Percentiles rank a stretch among this genome's conserved stretches.
These are phyloP conservation scores for Cyclocybe cylindracea DNA, from an alignment of 768 basidiomycete species.

Conservation along the genomic window DNA sequence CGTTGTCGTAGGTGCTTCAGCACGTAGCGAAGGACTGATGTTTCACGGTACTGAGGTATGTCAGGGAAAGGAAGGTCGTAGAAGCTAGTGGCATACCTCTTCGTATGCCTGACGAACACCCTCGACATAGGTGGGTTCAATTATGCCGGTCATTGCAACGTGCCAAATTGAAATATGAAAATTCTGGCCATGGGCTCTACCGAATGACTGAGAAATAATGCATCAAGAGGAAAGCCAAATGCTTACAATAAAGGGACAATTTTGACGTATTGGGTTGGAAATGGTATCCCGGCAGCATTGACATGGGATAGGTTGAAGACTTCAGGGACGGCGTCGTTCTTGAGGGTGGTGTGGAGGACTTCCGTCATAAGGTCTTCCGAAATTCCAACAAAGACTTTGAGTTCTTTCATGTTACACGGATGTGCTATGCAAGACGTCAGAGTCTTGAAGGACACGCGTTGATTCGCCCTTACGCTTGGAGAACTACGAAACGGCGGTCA, in stretches of 20 bases:
- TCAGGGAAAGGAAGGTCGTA: neutral
- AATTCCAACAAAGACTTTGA: conserved; percentile 69
- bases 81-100: conserved; percentile 47
- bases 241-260: conserved; percentile 75
- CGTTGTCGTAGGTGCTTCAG: conserved; percentile 79
- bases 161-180: conserved; percentile 85
- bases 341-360: conserved; percentile 61
- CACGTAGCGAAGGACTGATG: conserved; percentile 61
- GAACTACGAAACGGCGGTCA: conserved; percentile 32
- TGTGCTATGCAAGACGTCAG: conserved; percentile 51
- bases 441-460: neutral
- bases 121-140: conserved; percentile 57
- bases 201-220: neutral
- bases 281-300: conserved; percentile 55
- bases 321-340: conserved; percentile 66
- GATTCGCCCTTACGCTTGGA: conserved; percentile 35
- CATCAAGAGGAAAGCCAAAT: neutral
- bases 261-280: conserved; percentile 72
- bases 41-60: conserved; percentile 61
- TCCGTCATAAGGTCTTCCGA: conserved; percentile 68
- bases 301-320: conserved; percentile 59
- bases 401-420: conserved; percentile 85
- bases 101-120: conserved; percentile 54
- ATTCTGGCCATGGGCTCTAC: conserved; percentile 67
- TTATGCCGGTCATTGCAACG: conserved; percentile 61